Evolutionary conservation across 305 asterid species (phyloP), one percentile per base, ranked within the genome.

Genomic region (Plantago coronopus): DNA sequence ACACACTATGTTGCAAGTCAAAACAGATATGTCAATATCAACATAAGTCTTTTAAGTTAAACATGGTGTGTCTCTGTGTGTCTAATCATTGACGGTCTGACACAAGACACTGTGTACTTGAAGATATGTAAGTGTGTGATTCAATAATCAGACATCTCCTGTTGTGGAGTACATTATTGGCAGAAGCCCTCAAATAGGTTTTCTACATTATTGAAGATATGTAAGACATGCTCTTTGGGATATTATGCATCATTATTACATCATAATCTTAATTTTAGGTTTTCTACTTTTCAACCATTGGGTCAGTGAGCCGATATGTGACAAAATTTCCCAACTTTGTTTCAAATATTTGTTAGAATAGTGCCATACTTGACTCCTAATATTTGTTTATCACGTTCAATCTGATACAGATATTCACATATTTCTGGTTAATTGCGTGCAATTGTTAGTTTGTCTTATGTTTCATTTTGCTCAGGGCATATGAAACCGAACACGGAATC

Each of bases 401-500:
- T 7, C 10, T 34, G 13, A 34, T 34, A 0, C 13, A 10, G 2
- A 34, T 7, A 13, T 5, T 34, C 42, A 27, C 13, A 48, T 48
- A 17, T 40, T 60, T 59, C 19, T 37, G 40, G 54, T 67, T 63
- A 54, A 45, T 71, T 54, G 55, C 17, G 42, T 57, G 59, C 21
- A 49, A 25, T 25, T 34, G 43, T 63, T 62, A 44, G 38, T 62
- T 37, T 42, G 53, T 67, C 74, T 77, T 60, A 74, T 76, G 68
- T 53, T 64, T 65, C 14, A 20, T 18, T 34, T 71, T 72, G 67
- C 67, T 34, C 79, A 93, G 99, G 69, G 69, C 78, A 22, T 79
- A 93, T 93, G 99, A 93, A 93, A 74, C 99, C 99, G 54, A 88
- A 93, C 69, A 80, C 97, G 31, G 99, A 93, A 85, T 83, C 99